These are phyloP conservation scores for Cicer pinnatifidum DNA, from an alignment of 306 rosid species.

Conservation along the genomic window DNA sequence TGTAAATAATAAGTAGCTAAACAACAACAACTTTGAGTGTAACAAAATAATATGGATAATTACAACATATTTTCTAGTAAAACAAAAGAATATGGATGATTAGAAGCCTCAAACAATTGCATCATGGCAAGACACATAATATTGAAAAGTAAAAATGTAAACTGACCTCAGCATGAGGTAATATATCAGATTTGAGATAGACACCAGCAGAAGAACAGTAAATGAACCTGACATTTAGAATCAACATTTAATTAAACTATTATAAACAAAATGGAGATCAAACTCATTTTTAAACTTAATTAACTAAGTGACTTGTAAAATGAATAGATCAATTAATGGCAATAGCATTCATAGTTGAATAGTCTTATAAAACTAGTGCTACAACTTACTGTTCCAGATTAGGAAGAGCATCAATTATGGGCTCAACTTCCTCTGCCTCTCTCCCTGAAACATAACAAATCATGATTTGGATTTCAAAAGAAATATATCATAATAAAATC, in stretches of 20 bases:
- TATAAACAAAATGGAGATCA: conserved; percentile 1
- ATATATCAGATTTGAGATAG: conserved; percentile 83
- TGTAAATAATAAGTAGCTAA: too few relatives aligned
- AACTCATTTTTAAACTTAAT: conserved; percentile 20
- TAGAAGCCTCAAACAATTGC: conserved; percentile 3
- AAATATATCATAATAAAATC: conserved; percentile 4
- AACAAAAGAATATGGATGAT: conserved; percentile 5
- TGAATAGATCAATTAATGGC: neutral
- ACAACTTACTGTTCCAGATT: conserved; percentile 83
- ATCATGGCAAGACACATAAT: neutral
- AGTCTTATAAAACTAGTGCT: conserved; percentile 13
- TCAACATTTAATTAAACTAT: neutral
- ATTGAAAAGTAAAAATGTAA: conserved; percentile 32
- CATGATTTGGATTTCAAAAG: conserved; percentile 21
- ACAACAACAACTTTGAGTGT: neutral
- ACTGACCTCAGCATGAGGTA: conserved; percentile 88
- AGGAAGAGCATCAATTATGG: conserved; percentile 86
- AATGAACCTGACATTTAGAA: conserved; percentile 70
- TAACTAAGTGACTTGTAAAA: conserved; percentile 3
- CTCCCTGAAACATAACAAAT: conserved; percentile 64
- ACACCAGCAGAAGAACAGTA: conserved; percentile 99
- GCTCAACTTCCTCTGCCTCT: conserved; percentile 88
- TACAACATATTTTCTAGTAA: neutral
- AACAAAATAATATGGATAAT: conserved; percentile 1
- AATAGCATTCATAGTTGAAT: conserved; percentile 13